Evolutionary conservation across 2,329 filamentous ascomycete species (phyloP).

Genomic region (Apiospora arundinis): DNA sequence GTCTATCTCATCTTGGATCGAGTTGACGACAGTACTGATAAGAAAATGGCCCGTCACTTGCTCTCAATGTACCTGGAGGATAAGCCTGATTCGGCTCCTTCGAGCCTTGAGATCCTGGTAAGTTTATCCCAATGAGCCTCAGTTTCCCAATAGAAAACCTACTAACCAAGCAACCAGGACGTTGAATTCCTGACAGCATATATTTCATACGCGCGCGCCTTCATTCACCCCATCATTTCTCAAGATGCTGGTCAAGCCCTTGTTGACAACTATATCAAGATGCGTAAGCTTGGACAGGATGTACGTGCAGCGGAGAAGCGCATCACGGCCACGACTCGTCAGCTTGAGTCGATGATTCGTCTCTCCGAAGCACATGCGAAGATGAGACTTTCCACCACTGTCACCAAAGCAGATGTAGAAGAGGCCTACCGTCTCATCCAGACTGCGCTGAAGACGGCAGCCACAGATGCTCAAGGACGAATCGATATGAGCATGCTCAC

Average conservation of each 20-base stretch:
- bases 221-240: constrained; percentile 83
- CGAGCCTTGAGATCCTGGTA: constrained; percentile 79
- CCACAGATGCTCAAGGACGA: constrained; percentile 90
- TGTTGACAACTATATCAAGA: constrained; percentile 86
- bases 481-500: constrained; percentile 97
- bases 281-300: constrained; percentile 91
- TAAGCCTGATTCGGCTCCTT: constrained; percentile 81
- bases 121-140: constrained; percentile 43
- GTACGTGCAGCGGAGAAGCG: constrained; percentile 89
- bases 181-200: constrained; percentile 96
- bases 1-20: constrained; percentile 97
- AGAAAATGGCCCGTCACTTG: constrained; percentile 87
- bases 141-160: not conserved
- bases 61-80: constrained; percentile 98
- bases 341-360: constrained; percentile 98
- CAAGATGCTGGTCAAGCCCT: constrained; percentile 83
- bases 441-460: constrained; percentile 91
- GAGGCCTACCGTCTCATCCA: constrained; percentile 95
- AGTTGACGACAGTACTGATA: constrained; percentile 88
- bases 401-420: constrained; percentile 81
- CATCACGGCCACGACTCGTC: constrained; percentile 95
- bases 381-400: constrained; percentile 83
- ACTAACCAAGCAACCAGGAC: constrained; percentile 61
- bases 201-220: constrained; percentile 92
- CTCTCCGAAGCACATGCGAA: constrained; percentile 96